These are phyloP conservation scores for Ganoderma lucidum DNA, from an alignment of 1,284 basidiomycete genomes.

Conservation along the genomic window DNA sequence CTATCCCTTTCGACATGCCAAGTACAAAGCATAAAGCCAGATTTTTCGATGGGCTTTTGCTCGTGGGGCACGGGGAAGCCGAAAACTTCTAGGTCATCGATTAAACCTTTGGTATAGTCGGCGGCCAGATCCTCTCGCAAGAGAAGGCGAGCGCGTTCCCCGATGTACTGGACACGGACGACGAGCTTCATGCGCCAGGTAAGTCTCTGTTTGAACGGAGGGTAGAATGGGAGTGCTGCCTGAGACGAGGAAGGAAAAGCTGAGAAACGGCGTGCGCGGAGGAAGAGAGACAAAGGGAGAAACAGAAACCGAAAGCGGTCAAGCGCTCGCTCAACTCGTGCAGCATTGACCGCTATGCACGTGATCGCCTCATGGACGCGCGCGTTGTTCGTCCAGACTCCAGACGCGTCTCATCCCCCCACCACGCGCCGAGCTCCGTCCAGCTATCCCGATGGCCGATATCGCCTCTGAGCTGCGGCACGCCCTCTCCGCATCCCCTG, in stretches of 20 bases:
- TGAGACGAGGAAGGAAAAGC: not conserved
- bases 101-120: conserved; percentile 31
- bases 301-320: not conserved
- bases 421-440: not conserved
- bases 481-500: conserved; percentile 35
- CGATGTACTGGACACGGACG: conserved; percentile 33
- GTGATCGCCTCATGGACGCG: not conserved
- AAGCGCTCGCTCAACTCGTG: not conserved
- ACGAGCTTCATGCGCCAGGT: conserved; percentile 30
- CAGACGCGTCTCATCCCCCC: not conserved
- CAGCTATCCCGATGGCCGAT: conserved; percentile 15
- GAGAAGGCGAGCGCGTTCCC: conserved; percentile 32
- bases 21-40: conserved; percentile 32
- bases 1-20: conserved; percentile 31
- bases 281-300: conserved; percentile 6
- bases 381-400: not conserved
- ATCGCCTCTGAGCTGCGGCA: conserved; percentile 16
- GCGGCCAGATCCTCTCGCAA: conserved; percentile 29
- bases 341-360: conserved; percentile 10
- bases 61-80: conserved; percentile 31
- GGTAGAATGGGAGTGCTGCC: not conserved
- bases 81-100: conserved; percentile 30
- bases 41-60: conserved; percentile 33
- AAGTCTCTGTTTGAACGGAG: not conserved
- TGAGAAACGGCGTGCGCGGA: conserved; percentile 3